Evolutionary conservation across 2,329 filamentous ascomycete genomes (phyloP).

Genomic region (Claviceps monticola): DNA sequence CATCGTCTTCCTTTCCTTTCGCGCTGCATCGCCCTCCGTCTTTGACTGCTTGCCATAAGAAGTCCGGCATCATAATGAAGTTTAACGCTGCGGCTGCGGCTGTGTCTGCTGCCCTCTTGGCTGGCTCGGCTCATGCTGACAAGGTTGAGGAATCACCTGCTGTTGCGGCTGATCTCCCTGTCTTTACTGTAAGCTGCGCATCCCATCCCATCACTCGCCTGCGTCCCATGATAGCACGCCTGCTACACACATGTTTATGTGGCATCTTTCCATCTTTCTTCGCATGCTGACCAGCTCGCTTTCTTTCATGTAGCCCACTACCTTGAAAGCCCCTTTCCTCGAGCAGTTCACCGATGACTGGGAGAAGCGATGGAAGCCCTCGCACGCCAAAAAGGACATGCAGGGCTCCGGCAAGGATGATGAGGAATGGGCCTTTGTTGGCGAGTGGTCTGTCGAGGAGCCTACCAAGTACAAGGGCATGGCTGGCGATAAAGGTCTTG

Average conservation of each 20-base stretch:
- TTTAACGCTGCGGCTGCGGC: slow-evolving; percentile 67
- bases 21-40: slow-evolving; percentile 9
- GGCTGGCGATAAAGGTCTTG: slow-evolving; percentile 87
- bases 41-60: background rate
- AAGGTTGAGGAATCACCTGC: slow-evolving; percentile 49
- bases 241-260: background rate
- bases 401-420: slow-evolving; percentile 56
- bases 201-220: too few species aligned
- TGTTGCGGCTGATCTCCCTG: slow-evolving; percentile 55
- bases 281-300: slow-evolving; percentile 10
- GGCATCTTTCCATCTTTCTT: background rate
- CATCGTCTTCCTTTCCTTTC: slow-evolving; percentile 10
- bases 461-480: slow-evolving; percentile 82
- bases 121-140: slow-evolving; percentile 55
- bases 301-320: slow-evolving; percentile 51
- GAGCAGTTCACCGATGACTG: slow-evolving; percentile 98
- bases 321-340: slow-evolving; percentile 82
- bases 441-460: slow-evolving; percentile 91
- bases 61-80: slow-evolving; percentile 50
- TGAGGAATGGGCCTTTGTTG: slow-evolving; percentile 10
- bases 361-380: slow-evolving; percentile 86
- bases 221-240: background rate
- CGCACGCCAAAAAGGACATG: slow-evolving; percentile 87
- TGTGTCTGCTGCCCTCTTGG: slow-evolving; percentile 59
- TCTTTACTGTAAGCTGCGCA: slow-evolving; percentile 63